Conservation (phyloP, 805 yeast genomes). For the Kluyveromyces nonfermentans region DNA sequence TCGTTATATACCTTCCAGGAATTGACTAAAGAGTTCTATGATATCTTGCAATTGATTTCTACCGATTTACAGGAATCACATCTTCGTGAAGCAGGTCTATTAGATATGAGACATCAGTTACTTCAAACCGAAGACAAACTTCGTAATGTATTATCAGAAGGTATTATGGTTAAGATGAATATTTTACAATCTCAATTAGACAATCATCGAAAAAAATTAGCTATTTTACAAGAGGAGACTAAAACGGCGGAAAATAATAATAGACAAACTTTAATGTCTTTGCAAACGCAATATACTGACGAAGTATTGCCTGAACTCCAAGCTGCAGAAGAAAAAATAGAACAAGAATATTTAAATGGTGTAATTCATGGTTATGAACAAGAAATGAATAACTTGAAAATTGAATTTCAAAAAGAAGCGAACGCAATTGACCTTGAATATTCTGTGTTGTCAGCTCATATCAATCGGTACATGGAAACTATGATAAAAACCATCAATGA, state of each 20-base stretch:
- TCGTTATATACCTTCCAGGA: constrained; percentile 51
- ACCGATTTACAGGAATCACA: constrained; percentile 36
- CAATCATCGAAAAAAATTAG: constrained; percentile 39
- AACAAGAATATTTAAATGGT: constrained; percentile 29
- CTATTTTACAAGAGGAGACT: constrained; percentile 39
- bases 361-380: constrained; percentile 29
- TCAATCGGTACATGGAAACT: constrained; percentile 36
- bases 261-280: constrained; percentile 34
- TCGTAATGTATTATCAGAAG: constrained; percentile 32
- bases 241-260: constrained; percentile 38
- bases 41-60: constrained; percentile 33
- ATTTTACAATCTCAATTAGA: constrained; percentile 36
- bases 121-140: constrained; percentile 34
- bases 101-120: constrained; percentile 40
- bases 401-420: constrained; percentile 43
- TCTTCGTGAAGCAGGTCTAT: constrained; percentile 33
- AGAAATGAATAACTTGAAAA: constrained; percentile 29
- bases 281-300: constrained; percentile 39
- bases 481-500: constrained; percentile 15
- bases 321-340: constrained; percentile 39
- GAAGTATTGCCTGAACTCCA: constrained; percentile 41
- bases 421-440: constrained; percentile 45
- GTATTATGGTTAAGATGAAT: constrained; percentile 34
- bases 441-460: constrained; percentile 45
- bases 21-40: constrained; percentile 22